Percentiles rank a stretch among this genome's conserved stretches.
These are phyloP conservation scores for Alternaria burnsii DNA, from an alignment of 2,329 filamentous ascomycete species.

Conservation along the genomic window DNA sequence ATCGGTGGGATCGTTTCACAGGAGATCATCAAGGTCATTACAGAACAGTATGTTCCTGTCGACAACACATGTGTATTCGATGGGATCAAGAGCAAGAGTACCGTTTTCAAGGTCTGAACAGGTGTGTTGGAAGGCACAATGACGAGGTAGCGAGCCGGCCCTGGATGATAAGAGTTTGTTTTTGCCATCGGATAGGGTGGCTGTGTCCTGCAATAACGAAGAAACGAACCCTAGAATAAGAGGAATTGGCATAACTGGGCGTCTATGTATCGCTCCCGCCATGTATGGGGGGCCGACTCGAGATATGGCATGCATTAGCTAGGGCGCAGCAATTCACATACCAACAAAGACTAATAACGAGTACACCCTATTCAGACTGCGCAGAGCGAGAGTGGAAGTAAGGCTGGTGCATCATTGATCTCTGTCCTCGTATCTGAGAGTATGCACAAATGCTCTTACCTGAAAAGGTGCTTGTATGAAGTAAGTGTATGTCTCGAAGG, in stretches of 20 bases:
- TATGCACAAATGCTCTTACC: neutral
- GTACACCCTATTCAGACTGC: neutral
- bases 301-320: neutral
- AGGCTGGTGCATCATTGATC: neutral
- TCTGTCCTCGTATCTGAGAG: neutral
- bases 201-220: neutral
- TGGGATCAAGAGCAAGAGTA: constrained; percentile 65
- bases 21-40: constrained; percentile 89
- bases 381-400: constrained; percentile 1
- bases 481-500: too few species aligned
- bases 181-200: neutral
- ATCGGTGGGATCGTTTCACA: constrained; percentile 95
- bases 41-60: constrained; percentile 71
- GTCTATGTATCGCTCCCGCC: neutral
- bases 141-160: neutral
- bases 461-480: too few species aligned
- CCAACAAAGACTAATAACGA: neutral
- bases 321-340: neutral
- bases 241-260: neutral
- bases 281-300: neutral
- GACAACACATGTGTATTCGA: constrained; percentile 72
- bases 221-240: neutral
- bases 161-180: neutral
- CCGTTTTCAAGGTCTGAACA: constrained; percentile 57
- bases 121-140: neutral